Evolutionary conservation across 1,284 basidiomycete species (phyloP), one percentile per base, ranked within the genome.

Genomic region (Puccinia hordei): DNA sequence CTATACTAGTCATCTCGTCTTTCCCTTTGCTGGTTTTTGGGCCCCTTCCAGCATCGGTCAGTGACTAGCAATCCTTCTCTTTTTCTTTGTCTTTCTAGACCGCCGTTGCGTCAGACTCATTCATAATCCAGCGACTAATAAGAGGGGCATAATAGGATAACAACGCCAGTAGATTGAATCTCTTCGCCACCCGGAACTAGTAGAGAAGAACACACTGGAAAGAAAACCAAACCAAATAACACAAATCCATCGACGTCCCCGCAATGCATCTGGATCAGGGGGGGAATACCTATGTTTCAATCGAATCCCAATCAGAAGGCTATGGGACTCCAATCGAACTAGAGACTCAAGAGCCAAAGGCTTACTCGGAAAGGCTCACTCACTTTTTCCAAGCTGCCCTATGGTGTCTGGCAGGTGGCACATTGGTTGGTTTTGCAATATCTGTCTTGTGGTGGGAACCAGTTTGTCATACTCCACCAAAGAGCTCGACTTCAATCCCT

Each of bases 361-460:
- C 19, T 27, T 71, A 46, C 63, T 24, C 63, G 38, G n/a, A 22
- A n/a, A 41, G 38, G 41, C 41, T 66, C 22, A 49, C 9, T 10
- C 22, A 65, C 15, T 49, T 65, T 17, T 75, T 57, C 38, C 76
- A 79, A 71, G 38, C 41, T 33, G 53, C 55, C 13, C 33, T 79
- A 6, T 79, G 76, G 76, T 55, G 33, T 15, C 41, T 79, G 27
- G 76, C 66, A 51, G 76, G 76, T n/a, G 53, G 66, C 27, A 61
- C 66, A 12, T 53, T 79, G 35, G 35, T 79, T 35, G 76, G 76
- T 1, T 79, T 79, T 71, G 76, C 76, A 30, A 22, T 79, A 15
- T 71, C 63, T 17, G 65, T 65, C n/a, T 41, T 79, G 13, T 79
- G 76, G 76, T 79, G 76, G 76, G 66, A 79, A 12, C 76, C 76